A percentile compares a stretch with the other conserved stretches of the same genome.
Evolutionary conservation across 2,329 filamentous ascomycete species (phyloP).

Genomic region (Ascochyta viciae-villosae): DNA sequence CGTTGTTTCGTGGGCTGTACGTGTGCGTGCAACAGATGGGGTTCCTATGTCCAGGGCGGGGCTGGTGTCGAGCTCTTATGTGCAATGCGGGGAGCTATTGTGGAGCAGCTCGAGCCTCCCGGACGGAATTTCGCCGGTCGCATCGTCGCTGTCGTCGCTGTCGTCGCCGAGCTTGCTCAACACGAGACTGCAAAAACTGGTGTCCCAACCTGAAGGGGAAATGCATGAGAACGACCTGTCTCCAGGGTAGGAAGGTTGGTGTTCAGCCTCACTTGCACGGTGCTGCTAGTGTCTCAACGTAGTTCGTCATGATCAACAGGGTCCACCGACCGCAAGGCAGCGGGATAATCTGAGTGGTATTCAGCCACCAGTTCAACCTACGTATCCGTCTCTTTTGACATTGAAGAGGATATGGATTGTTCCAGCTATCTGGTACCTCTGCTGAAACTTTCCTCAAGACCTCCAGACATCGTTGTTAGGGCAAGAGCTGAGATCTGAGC

Average conservation of each 20-base stretch:
- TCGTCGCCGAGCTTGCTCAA: conserved; percentile 11
- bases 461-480: no score
- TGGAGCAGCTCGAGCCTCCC: conserved; percentile 14
- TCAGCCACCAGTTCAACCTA: not conserved
- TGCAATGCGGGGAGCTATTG: conserved; percentile 19
- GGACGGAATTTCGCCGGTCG: conserved; percentile 18
- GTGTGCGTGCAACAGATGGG: not conserved
- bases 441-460: no score
- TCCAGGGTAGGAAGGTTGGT: conserved; percentile 5
- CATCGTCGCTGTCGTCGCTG: conserved; percentile 15
- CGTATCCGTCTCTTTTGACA: no score
- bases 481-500: no score
- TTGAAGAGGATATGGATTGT: no score
- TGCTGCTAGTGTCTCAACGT: conserved; percentile 15
- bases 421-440: no score
- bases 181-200: conserved; percentile 8
- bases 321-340: conserved; percentile 5
- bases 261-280: conserved; percentile 5
- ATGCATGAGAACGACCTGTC: conserved; percentile 2
- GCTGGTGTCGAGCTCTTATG: conserved; percentile 12
- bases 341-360: not conserved
- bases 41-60: conserved; percentile 5
- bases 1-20: not conserved
- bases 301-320: conserved; percentile 15
- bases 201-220: conserved; percentile 8